Evolutionary conservation across 1,284 basidiomycete species (phyloP).

Genomic region (Butyriboletus pseudospeciosus): DNA sequence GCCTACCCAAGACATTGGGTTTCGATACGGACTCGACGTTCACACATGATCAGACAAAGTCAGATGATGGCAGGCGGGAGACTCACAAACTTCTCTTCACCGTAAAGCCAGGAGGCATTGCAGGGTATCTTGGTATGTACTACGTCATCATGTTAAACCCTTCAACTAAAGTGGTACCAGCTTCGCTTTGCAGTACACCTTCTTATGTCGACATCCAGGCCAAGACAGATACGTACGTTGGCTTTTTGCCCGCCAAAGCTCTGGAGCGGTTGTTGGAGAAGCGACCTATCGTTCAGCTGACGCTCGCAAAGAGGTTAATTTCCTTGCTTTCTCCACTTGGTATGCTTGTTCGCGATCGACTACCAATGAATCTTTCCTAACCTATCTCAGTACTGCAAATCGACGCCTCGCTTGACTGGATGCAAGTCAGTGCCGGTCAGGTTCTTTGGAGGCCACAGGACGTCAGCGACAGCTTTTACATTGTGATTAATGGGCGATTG

Average conservation of each 20-base stretch:
- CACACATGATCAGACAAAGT: slow-evolving; percentile 13
- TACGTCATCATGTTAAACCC: slow-evolving; percentile 1
- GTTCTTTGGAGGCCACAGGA: slow-evolving; percentile 92
- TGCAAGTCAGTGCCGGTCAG: slow-evolving; percentile 93
- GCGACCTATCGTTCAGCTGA: slow-evolving; percentile 90
- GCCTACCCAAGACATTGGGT: slow-evolving; percentile 21
- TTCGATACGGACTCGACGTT: slow-evolving; percentile 24
- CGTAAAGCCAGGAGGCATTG: slow-evolving; percentile 96
- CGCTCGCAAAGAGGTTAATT: slow-evolving; percentile 93
- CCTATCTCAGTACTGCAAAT: slow-evolving; percentile 79
- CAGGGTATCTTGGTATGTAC: slow-evolving; percentile 83
- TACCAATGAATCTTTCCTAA: background rate
- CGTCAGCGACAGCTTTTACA: slow-evolving; percentile 91
- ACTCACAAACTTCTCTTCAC: slow-evolving; percentile 77
- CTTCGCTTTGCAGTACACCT: slow-evolving; percentile 85
- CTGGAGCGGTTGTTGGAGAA: slow-evolving; percentile 90
- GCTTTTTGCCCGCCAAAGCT: slow-evolving; percentile 85
- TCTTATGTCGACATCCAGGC: slow-evolving; percentile 96
- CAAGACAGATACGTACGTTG: slow-evolving; percentile 96
- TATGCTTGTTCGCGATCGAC: slow-evolving; percentile 31
- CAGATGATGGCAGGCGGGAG: slow-evolving; percentile 20
- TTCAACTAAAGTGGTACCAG: slow-evolving; percentile 35
- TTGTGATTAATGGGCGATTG: slow-evolving; percentile 96
- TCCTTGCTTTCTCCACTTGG: slow-evolving; percentile 90
- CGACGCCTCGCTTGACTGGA: slow-evolving; percentile 97